Evolutionary conservation across 2,329 filamentous ascomycete genomes (phyloP), one percentile per base, ranked within the genome.

Genomic region (Harringtonia lauricola): DNA sequence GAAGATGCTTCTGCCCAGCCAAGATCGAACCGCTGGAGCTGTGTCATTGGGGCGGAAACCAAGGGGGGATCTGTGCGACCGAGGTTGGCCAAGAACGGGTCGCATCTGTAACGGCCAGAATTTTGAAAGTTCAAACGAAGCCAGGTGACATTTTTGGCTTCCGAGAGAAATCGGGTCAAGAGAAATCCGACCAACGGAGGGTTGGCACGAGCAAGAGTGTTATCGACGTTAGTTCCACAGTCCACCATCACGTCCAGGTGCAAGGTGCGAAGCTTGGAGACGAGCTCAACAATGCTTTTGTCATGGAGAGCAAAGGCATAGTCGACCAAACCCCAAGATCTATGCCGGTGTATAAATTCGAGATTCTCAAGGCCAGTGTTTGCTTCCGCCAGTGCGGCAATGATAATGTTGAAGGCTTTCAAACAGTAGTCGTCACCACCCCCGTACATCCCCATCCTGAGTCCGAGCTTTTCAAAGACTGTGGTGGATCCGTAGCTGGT

Each of bases 401-500:
- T 50, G 12, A 71, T 49, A 6, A 59, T 55, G 19, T 56, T 40
- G 47, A 76, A 71, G 5, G 66, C 47, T 21, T 61, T 54, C 29
- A 51, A 58, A 17, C 55, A 43, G 15, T 60, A 64, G 14, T 49
- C 29, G 0, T 41, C 29, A 7, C 8, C 29, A 9, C 3, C 55
- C 26, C 14, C 29, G 6, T 33, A n/a, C 2, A 31, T 24, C 3
- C 13, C 14, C n/a, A 36, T 28, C 3, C 2, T 17, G 18, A 26
- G 17, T 6, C 64, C 59, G 0, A 64, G 67, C 40, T 67, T 56
- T 15, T 46, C 42, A 12, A 49, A 30, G 10, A 65, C 59, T 0
- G 67, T 70, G 0, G 54, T 54, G 17, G 62, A 57, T 3, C 76
- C 75, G 50, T 78, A 81, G 54, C 75, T 76, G 8, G 56, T 60